Conservation (phyloP, 768 basidiomycete species). For the Auricularia heimuer region DNA sequence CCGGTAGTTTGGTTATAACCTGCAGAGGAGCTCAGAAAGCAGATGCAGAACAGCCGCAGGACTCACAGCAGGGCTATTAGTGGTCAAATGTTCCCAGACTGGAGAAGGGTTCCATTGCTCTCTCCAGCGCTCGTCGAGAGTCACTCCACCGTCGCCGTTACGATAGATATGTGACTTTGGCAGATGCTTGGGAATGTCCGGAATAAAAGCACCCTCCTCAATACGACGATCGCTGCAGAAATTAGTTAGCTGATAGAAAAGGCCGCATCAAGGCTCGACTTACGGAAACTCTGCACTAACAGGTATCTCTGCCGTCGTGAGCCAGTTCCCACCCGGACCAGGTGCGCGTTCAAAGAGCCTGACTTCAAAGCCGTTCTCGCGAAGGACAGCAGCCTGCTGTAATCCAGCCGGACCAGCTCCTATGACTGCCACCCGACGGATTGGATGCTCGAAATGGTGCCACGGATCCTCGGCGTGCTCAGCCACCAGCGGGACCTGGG, state of each 20-base stretch:
- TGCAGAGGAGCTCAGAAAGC: background rate
- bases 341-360: slow-evolving; percentile 31
- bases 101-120: background rate
- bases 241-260: background rate
- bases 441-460: slow-evolving; percentile 28
- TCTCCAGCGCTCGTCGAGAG: background rate
- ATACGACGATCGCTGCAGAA: background rate
- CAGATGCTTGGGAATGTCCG: background rate
- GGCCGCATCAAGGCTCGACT: background rate
- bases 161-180: background rate
- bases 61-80: background rate
- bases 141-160: background rate
- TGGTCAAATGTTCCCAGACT: background rate
- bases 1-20: background rate
- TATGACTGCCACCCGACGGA: slow-evolving; percentile 30
- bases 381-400: background rate
- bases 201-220: background rate
- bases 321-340: slow-evolving; percentile 33
- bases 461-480: background rate
- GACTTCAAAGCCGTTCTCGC: slow-evolving; percentile 23
- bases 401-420: slow-evolving; percentile 25
- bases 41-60: background rate
- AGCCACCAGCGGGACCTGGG: background rate
- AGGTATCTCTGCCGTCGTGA: slow-evolving; percentile 31
- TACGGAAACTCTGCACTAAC: slow-evolving; percentile 29